Evolutionary conservation across 2,329 filamentous ascomycete genomes (phyloP), one percentile per base, ranked within the genome.

Genomic region (Pezicula neosporulosa): DNA sequence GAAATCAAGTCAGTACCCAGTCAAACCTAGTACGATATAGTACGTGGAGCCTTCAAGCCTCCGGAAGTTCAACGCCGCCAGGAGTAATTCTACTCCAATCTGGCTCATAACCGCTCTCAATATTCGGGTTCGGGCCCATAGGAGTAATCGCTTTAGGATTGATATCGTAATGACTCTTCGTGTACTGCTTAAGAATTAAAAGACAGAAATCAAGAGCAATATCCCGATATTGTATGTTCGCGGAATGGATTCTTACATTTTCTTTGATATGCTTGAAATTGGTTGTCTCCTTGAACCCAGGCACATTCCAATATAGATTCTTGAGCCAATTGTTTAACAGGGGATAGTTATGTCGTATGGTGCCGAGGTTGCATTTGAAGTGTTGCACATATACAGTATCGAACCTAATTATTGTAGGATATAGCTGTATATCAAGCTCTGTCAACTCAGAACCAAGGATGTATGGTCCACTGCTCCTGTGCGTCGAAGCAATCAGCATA

Each of bases 121-220:
- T 85, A 72, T 96, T 79, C 44, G 92, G 92, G 64, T 90, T 62
- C 7, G 93, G 93, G 0, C 93, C 93, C 36, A 95, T 68, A 1
- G 93, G 92, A 19, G 90, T 94, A 65, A 97, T 96, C 21, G 77
- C 74, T 48, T 75, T 68, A 12, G 83, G 83, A 68, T 87, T 87
- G 65, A 87, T 85, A 69, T 86, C 80, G 9, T 12, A 21, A 67
- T 85, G 82, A 66, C 76, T 87, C 80, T 96, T 97, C 76, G 97
- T 97, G 72, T 97, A 94, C 69, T 94, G 80, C 1, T 43, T 21
- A 96, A 67, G 21, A 21, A 21, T 21, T 21, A 21, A 5, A 21
- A 5, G 5, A 5, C 5, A 5, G 5, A 21, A 24, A 16, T 50
- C 21, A 56, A 36, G 44, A 33, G 4, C 19, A 33, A 30, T 12